Conservation (phyloP, 805 yeast species). For the Candida pini region DNA sequence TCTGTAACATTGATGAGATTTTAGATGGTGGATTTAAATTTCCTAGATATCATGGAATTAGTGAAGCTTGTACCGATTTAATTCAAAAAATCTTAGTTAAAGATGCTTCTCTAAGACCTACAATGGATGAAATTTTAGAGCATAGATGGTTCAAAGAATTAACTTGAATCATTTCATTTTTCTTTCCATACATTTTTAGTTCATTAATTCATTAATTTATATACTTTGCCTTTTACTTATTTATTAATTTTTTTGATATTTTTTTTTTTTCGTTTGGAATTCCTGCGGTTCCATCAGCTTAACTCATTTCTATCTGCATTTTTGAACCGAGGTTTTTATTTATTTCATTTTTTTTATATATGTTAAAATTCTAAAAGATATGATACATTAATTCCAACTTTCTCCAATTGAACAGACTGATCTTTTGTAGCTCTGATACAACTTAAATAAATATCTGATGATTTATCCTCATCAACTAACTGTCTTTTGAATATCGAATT, state of each 20-base stretch:
- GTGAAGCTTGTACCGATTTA: conserved; percentile 55
- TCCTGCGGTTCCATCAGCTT: neutral
- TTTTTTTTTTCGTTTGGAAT: neutral
- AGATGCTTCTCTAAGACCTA: conserved; percentile 61
- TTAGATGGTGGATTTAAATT: conserved; percentile 81
- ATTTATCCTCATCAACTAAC: conserved; percentile 53
- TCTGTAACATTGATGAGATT: conserved; percentile 91
- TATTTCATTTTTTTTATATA: too few relatives aligned
- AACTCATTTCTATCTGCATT: neutral
- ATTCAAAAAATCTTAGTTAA: conserved; percentile 65
- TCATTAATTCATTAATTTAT: neutral
- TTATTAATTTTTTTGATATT: neutral
- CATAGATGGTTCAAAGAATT: conserved; percentile 59
- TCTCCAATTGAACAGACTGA: conserved; percentile 58
- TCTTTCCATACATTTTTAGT: neutral
- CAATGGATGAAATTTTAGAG: conserved; percentile 61
- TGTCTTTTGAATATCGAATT: conserved; percentile 60
- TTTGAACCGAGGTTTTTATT: too few relatives aligned
- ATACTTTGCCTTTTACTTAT: neutral
- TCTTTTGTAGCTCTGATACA: conserved; percentile 49
- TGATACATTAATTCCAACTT: conserved; percentile 69
- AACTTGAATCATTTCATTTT: conserved; percentile 5
- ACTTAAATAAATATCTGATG: conserved; percentile 45
- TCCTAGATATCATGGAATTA: conserved; percentile 48
- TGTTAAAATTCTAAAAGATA: conserved; percentile 41